Conservation (phyloP, 2,329 filamentous ascomycete genomes). For the Colletotrichum sp. region DNA sequence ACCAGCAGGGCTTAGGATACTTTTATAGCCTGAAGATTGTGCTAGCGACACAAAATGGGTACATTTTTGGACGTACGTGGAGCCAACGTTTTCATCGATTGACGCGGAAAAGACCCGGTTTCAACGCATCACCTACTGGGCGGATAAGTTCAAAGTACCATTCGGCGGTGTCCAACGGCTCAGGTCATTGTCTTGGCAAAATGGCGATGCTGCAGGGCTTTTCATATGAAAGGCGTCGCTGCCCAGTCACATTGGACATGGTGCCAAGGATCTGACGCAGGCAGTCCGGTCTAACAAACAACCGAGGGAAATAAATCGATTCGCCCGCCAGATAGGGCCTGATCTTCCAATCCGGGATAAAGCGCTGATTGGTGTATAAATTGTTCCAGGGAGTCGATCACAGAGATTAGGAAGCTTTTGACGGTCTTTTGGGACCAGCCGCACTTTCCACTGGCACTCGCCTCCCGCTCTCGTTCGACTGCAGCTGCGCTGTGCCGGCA, state of each 20-base stretch:
- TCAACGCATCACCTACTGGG: background rate
- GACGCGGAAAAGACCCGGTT: background rate
- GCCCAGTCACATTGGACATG: background rate
- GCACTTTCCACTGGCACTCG: background rate
- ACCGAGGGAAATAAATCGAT: background rate
- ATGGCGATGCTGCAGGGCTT: conserved; percentile 13
- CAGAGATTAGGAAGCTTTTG: background rate
- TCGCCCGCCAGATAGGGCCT: background rate
- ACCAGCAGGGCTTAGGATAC: background rate
- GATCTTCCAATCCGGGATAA: background rate
- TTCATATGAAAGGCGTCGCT: background rate
- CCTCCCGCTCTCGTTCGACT: background rate
- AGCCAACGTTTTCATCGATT: background rate
- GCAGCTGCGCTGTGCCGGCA: background rate
- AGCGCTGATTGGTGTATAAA: conserved; percentile 16
- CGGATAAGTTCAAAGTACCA: background rate
- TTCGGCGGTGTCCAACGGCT: background rate
- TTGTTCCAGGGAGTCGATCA: background rate
- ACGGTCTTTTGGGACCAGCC: background rate
- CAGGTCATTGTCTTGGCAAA: conserved; percentile 1
- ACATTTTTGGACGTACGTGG: accelerated
- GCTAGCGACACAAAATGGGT: background rate
- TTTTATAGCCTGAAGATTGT: accelerated
- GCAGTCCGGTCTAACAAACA: background rate
- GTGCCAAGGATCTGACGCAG: conserved; percentile 4